Percentiles rank a stretch among this genome's conserved stretches.
phyloP scores from a whole-genome alignment of 768 basidiomycete genomes.

The Neoboletus subvelutipes region DNA sequence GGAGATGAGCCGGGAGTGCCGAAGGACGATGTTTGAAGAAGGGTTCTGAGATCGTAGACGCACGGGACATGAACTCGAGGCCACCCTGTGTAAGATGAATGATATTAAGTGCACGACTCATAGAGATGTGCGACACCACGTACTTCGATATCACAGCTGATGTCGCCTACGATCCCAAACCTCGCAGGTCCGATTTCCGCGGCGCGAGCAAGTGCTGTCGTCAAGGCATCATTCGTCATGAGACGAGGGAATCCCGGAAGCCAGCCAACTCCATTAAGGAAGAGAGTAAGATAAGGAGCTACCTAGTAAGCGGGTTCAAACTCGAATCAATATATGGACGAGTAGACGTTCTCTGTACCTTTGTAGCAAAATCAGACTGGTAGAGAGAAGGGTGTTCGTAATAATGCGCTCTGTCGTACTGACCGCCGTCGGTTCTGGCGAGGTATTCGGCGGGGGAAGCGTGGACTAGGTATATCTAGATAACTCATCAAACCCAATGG shows the following conservation, averaged over 20 bases:
- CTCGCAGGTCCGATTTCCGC: conserved; percentile 51
- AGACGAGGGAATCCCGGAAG: conserved; percentile 72
- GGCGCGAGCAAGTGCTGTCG: conserved; percentile 47
- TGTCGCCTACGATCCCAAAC: conserved; percentile 77
- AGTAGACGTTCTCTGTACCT: conserved; percentile 40
- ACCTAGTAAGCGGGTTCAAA: conserved; percentile 45
- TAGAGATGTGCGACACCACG: conserved; percentile 5
- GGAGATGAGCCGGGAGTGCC: conserved; percentile 44
- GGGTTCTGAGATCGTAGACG: conserved; percentile 78
- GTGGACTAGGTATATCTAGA: conserved; percentile 75
- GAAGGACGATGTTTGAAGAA: conserved; percentile 55
- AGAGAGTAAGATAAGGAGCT: conserved; percentile 80
- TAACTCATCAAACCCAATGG: background rate
- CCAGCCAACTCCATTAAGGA: conserved; percentile 90
- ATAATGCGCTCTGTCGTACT: conserved; percentile 68
- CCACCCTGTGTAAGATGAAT: conserved; percentile 56
- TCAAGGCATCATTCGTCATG: conserved; percentile 67
- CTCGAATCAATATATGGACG: background rate
- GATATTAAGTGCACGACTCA: background rate
- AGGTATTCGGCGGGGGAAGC: conserved; percentile 71
- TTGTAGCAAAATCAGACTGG: conserved; percentile 63
- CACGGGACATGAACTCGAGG: conserved; percentile 74
- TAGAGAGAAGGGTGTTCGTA: conserved; percentile 70
- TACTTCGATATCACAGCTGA: conserved; percentile 85
- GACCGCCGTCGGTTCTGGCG: conserved; percentile 48